Percentiles rank a stretch among this genome's conserved stretches.
phyloP scores from a whole-genome alignment of 495 filamentous ascomycete species.

The Penicillium riverlandense region DNA sequence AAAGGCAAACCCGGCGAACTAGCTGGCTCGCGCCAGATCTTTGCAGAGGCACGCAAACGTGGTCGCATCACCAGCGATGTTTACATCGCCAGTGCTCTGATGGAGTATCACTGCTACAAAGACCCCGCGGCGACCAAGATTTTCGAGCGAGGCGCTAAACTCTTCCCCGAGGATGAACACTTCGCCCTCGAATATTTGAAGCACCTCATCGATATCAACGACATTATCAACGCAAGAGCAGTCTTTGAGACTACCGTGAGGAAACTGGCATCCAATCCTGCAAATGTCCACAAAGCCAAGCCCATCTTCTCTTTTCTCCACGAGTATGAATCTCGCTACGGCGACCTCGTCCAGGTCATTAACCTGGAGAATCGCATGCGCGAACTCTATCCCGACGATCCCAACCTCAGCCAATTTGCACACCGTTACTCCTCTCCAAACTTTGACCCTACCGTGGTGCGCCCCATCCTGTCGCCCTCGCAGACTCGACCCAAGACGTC shows the following conservation, averaged over 20 bases:
- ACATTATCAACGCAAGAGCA: slow-evolving; percentile 88
- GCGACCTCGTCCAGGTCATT: slow-evolving; percentile 79
- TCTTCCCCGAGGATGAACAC: slow-evolving; percentile 86
- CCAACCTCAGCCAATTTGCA: slow-evolving; percentile 64
- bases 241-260: slow-evolving; percentile 90
- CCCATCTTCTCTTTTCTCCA: slow-evolving; percentile 85
- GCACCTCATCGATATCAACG: slow-evolving; percentile 82
- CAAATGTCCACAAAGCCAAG: slow-evolving; percentile 67
- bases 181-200: slow-evolving; percentile 94
- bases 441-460: slow-evolving; percentile 72
- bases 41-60: slow-evolving; percentile 75
- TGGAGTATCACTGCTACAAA: slow-evolving; percentile 94
- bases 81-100: slow-evolving; percentile 82
- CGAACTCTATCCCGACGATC: slow-evolving; percentile 84
- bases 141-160: slow-evolving; percentile 84
- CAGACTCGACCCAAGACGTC: slow-evolving; percentile 61
- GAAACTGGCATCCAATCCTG: slow-evolving; percentile 64
- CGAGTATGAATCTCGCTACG: slow-evolving; percentile 88
- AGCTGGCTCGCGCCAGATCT: slow-evolving; percentile 76
- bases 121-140: slow-evolving; percentile 87
- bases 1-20: slow-evolving; percentile 68
- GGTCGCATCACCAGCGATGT: slow-evolving; percentile 88
- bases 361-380: slow-evolving; percentile 89
- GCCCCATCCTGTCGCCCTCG: slow-evolving; percentile 73
- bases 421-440: slow-evolving; percentile 59